Evolutionary conservation across 805 yeast species (phyloP).

Genomic region (Starmerella bombicola): DNA sequence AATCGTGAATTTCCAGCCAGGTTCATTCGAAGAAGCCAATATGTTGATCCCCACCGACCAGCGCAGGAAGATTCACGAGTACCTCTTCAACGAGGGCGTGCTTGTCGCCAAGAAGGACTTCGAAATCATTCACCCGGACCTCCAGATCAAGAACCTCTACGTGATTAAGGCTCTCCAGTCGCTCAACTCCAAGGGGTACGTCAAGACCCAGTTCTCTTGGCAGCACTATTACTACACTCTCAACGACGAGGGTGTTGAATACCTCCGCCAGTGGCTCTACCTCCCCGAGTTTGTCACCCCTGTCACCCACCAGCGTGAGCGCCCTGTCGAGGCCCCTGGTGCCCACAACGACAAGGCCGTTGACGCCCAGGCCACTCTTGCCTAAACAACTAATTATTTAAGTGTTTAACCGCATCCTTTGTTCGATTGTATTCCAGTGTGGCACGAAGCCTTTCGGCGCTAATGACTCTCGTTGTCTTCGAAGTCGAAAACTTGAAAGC

Average conservation of each 20-base stretch:
- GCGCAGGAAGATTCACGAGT: slow-evolving; percentile 97
- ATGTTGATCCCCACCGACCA: slow-evolving; percentile 99
- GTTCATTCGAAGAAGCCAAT: slow-evolving; percentile 27
- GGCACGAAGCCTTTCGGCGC: too few relatives aligned
- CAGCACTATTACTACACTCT: slow-evolving; percentile 99
- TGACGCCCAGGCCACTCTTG: slow-evolving; percentile 30
- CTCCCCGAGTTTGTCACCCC: slow-evolving; percentile 98
- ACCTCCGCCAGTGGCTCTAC: slow-evolving; percentile 95
- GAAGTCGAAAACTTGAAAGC: too few relatives aligned
- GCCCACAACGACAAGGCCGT: slow-evolving; percentile 26
- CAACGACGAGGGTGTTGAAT: slow-evolving; percentile 98
- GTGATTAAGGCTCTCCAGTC: slow-evolving; percentile 99
- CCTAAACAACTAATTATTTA: slow-evolving; percentile 21
- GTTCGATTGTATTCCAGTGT: too few relatives aligned
- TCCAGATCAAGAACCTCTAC: slow-evolving; percentile 94
- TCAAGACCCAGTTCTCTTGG: slow-evolving; percentile 99
- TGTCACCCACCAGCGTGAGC: slow-evolving; percentile 71
- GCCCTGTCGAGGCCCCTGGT: slow-evolving; percentile 71
- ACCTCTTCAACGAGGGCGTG: slow-evolving; percentile 99
- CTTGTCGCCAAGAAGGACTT: slow-evolving; percentile 98
- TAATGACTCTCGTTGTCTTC: too few relatives aligned
- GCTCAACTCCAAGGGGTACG: slow-evolving; percentile 96
- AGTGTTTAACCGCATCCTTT: too few relatives aligned
- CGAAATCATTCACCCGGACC: slow-evolving; percentile 95
- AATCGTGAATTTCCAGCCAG: slow-evolving; percentile 12